phyloP scores from a whole-genome alignment of 345 rosid genomes.

The Populus deltoides region DNA sequence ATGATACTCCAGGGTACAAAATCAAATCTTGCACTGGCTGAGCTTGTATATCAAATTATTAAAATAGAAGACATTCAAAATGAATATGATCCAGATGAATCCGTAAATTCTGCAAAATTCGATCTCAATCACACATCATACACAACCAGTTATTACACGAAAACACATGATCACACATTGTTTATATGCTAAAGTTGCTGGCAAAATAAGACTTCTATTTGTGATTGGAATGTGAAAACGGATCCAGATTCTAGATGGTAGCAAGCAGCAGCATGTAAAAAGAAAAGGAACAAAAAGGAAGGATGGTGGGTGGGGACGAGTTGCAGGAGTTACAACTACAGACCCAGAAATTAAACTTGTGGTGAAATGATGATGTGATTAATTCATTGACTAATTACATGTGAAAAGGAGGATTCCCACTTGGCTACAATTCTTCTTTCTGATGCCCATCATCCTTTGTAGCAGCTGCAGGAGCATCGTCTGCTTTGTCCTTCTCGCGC shows the following conservation, averaged over 20 bases:
- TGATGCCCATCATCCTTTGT: conserved; percentile 17
- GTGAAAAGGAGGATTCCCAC: too few relatives aligned
- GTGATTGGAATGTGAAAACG: background rate
- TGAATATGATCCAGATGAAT: background rate
- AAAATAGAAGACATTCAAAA: background rate
- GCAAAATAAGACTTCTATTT: background rate
- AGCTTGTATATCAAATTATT: background rate
- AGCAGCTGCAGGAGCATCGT: background rate
- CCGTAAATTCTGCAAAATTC: background rate
- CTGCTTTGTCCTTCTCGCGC: conserved; percentile 24
- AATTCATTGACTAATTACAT: background rate
- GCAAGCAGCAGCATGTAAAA: background rate
- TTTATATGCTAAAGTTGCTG: too few relatives aligned
- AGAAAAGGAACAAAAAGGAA: background rate
- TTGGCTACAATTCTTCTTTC: conserved; percentile 59
- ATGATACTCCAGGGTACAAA: background rate
- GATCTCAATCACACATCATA: too few relatives aligned
- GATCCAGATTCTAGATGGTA: background rate
- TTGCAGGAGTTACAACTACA: background rate
- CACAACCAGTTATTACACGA: too few relatives aligned
- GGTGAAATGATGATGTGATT: background rate
- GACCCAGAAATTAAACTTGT: background rate
- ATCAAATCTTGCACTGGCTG: background rate
- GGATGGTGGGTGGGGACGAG: background rate
- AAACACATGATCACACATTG: too few relatives aligned